These are phyloP conservation scores for Odonthalia washingtoniensis DNA, from an alignment of 31 red algal genomes.

Conservation along the genomic window DNA sequence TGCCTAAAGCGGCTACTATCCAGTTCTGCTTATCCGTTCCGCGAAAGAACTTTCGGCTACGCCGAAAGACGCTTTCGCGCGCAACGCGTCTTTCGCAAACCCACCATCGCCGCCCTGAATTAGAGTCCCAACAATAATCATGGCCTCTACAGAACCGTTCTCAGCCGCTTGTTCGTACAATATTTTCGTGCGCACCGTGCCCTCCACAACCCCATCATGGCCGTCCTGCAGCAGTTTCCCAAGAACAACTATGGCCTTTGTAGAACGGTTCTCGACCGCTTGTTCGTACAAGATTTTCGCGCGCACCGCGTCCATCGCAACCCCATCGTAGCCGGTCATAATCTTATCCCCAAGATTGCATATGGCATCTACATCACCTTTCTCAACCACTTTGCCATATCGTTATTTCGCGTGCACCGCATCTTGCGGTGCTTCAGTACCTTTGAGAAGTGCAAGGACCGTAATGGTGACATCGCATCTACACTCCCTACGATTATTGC, in stretches of 20 bases:
- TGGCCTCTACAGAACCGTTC: conserved; percentile 2
- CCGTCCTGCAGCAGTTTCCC: not conserved
- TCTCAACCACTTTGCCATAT: too few species aligned
- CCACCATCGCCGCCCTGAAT: not conserved
- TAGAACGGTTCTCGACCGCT: conserved; percentile 9
- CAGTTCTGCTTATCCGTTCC: too few species aligned
- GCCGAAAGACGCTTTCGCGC: too few species aligned
- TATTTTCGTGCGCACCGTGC: not conserved
- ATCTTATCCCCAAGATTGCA: not conserved
- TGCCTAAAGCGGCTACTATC: too few species aligned
- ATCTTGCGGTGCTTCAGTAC: too few species aligned
- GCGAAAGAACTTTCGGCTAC: too few species aligned
- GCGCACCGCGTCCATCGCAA: not conserved
- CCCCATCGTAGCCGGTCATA: not conserved
- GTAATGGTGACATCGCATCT: too few species aligned
- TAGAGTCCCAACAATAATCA: not conserved
- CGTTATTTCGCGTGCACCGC: too few species aligned
- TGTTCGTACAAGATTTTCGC: conserved; percentile 4
- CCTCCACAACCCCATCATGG: not conserved
- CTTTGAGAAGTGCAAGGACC: too few species aligned
- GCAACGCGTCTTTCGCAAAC: too few species aligned
- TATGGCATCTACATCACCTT: conserved; percentile 3
- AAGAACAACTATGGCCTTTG: not conserved
- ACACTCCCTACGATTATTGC: too few species aligned
- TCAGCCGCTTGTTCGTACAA: conserved; percentile 12